These are phyloP conservation scores for Nitzschia sp. DNA, from an alignment of 108 stramenopile species.

Conservation along the genomic window DNA sequence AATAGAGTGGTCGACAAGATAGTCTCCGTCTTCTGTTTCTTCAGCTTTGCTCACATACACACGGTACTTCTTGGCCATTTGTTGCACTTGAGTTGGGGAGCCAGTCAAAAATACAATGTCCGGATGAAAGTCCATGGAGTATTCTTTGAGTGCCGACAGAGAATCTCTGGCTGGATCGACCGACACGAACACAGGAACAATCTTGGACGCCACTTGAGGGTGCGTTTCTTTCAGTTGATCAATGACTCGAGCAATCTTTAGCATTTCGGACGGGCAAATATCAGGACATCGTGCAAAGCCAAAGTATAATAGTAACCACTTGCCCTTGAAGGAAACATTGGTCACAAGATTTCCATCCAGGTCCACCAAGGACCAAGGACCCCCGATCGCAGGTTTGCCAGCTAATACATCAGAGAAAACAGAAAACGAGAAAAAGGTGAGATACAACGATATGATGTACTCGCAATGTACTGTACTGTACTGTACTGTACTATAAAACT, in stretches of 20 bases:
- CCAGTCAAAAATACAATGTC: conserved; percentile 89
- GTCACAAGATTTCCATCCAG: conserved; percentile 86
- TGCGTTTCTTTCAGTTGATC: conserved; percentile 82
- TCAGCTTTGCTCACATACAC: conserved; percentile 96
- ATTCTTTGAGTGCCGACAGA: conserved; percentile 87
- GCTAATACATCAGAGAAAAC: conserved; percentile 62
- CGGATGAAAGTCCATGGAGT: conserved; percentile 96
- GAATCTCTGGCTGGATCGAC: conserved; percentile 99
- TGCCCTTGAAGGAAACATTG: conserved; percentile 80
- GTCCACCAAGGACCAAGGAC: conserved; percentile 87
- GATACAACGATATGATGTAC: too few relatives aligned
- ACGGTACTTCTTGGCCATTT: conserved; percentile 96
- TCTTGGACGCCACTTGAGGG: conserved; percentile 61
- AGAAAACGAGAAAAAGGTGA: background rate
- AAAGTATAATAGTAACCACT: conserved; percentile 97
- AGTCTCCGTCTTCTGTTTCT: conserved; percentile 97
- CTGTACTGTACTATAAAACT: too few relatives aligned
- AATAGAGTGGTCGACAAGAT: conserved; percentile 99
- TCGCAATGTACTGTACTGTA: too few relatives aligned
- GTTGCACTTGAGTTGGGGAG: conserved; percentile 92
- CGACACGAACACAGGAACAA: conserved; percentile 94
- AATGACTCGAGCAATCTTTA: conserved; percentile 95
- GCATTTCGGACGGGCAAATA: conserved; percentile 99
- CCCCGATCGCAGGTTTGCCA: conserved; percentile 90
- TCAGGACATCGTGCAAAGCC: conserved; percentile 99